Conservation (phyloP, 306 rosid species). For the Pterocarpus macrocarpus region DNA sequence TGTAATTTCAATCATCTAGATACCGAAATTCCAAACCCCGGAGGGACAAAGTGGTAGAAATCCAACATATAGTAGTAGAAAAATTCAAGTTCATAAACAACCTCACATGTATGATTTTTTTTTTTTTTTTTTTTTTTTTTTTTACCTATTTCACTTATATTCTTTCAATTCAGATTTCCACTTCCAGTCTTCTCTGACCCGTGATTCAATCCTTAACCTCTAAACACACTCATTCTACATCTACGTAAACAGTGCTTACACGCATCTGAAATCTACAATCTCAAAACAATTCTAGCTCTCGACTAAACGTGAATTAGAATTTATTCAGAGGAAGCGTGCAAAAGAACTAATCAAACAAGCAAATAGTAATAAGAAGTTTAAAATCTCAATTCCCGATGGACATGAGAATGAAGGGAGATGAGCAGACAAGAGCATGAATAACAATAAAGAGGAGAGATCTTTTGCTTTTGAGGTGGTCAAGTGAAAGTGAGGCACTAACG, state of each 20-base stretch:
- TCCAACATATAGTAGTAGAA: not conserved
- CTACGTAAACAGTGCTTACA: not conserved
- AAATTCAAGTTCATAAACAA: not conserved
- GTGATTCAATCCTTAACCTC: constrained; percentile 1
- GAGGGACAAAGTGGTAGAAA: not conserved
- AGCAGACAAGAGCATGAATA: no score
- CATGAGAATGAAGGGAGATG: no score
- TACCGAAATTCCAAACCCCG: not conserved
- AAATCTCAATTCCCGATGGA: not conserved
- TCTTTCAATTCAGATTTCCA: constrained; percentile 8
- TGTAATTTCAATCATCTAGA: not conserved
- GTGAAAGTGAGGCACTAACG: no score
- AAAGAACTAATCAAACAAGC: no score
- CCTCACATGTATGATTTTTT: no score
- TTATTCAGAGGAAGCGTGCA: no score
- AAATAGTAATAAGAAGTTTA: not conserved
- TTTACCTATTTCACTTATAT: not conserved
- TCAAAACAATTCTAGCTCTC: not conserved
- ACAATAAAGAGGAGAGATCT: no score
- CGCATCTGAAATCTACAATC: constrained; percentile 3
- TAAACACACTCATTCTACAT: not conserved
- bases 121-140: not conserved
- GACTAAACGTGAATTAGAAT: not conserved
- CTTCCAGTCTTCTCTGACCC: not conserved
- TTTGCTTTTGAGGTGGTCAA: no score